Evolutionary conservation across 2,329 filamentous ascomycete genomes (phyloP).

Genomic region (Fusarium sp.): DNA sequence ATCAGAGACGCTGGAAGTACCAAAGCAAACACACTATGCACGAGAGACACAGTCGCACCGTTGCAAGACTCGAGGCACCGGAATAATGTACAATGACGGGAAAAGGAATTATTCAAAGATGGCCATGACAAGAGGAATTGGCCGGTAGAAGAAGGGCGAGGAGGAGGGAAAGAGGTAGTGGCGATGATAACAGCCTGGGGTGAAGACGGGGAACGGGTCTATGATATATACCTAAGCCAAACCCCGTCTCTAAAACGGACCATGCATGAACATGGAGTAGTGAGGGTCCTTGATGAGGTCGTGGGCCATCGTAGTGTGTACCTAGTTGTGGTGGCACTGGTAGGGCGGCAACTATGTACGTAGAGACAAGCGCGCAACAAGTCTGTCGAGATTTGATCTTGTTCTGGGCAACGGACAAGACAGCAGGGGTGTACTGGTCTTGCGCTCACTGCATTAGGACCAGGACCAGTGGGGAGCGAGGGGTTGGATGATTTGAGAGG

Average conservation of each 20-base stretch:
- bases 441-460: constrained; percentile 43
- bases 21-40: constrained; percentile 41
- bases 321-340: constrained; percentile 41
- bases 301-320: constrained; percentile 37
- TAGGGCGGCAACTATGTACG: constrained; percentile 39
- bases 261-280: constrained; percentile 52
- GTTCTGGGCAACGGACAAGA: constrained; percentile 43
- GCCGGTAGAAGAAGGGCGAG: constrained; percentile 35
- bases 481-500: constrained; percentile 42
- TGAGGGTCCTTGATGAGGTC: constrained; percentile 46
- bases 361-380: constrained; percentile 43
- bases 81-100: constrained; percentile 41
- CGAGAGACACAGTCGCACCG: constrained; percentile 38
- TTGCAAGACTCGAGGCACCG: constrained; percentile 32
- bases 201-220: constrained; percentile 51
- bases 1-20: constrained; percentile 42
- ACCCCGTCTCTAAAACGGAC: constrained; percentile 41
- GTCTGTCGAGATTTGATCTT: constrained; percentile 45
- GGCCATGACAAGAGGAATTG: constrained; percentile 42
- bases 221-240: constrained; percentile 57
- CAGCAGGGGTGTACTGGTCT: constrained; percentile 44
- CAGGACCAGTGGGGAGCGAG: constrained; percentile 43
- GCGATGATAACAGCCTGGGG: constrained; percentile 41
- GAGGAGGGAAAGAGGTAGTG: constrained; percentile 41
- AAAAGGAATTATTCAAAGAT: constrained; percentile 42